phyloP scores from a whole-genome alignment of 2,329 filamentous ascomycete species.

The Fusarium pseudocircinatum region DNA sequence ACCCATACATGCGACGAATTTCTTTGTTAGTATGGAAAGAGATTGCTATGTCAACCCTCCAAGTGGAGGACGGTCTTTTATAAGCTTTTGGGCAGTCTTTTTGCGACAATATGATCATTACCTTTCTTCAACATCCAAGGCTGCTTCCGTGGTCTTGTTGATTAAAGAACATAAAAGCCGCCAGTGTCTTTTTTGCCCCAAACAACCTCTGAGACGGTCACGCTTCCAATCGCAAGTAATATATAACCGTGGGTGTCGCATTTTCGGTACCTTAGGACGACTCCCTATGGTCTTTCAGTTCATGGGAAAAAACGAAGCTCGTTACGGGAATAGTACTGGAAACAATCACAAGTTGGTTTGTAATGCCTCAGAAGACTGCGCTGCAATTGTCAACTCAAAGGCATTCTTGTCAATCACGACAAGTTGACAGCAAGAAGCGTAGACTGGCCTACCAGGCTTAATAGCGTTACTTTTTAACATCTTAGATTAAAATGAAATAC shows the following conservation, averaged over 20 bases:
- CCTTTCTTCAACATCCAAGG: background rate
- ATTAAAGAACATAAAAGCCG: rapidly evolving
- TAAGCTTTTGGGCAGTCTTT: background rate
- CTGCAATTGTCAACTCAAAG: background rate
- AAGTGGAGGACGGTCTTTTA: background rate
- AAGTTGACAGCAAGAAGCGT: background rate
- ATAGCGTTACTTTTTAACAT: background rate
- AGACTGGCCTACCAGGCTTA: background rate
- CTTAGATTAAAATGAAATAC: rapidly evolving
- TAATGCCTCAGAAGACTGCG: background rate
- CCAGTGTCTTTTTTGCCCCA: background rate
- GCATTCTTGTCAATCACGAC: background rate
- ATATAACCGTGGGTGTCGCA: rapidly evolving
- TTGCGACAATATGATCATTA: background rate
- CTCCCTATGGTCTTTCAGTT: background rate
- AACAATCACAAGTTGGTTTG: background rate
- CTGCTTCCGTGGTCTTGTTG: background rate
- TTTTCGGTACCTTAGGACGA: rapidly evolving
- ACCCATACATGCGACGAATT: background rate
- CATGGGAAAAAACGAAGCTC: background rate
- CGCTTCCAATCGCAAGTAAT: background rate
- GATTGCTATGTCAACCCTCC: background rate
- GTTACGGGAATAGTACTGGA: rapidly evolving
- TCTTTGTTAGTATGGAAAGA: background rate
- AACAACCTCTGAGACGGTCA: background rate